Conservation (phyloP, 768 basidiomycete genomes). For the Pleurotus giganteus region DNA sequence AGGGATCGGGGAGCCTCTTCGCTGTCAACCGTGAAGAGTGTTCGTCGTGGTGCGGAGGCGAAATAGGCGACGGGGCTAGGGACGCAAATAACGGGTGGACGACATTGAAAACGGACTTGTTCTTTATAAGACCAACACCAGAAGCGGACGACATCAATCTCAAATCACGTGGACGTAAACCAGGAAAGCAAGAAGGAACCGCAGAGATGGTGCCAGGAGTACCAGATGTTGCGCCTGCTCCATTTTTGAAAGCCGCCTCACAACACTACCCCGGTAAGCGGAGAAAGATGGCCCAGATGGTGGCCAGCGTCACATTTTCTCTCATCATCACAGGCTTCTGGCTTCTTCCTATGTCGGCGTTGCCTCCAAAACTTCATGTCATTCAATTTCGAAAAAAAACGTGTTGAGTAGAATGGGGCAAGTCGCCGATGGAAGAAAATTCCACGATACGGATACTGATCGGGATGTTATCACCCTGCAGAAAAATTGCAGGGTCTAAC, state of each 20-base stretch:
- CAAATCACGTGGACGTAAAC: conserved; percentile 3
- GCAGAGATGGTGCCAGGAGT: not conserved
- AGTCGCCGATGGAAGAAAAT: no score
- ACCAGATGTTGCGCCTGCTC: no score
- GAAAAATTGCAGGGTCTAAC: no score
- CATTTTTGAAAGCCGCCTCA: not conserved
- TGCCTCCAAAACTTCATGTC: not conserved
- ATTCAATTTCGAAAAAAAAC: not conserved
- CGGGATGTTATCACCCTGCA: no score
- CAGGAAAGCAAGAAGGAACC: conserved; percentile 5
- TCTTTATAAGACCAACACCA: not conserved
- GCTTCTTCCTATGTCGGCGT: not conserved
- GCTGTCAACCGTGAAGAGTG: not conserved
- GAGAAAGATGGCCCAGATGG: not conserved
- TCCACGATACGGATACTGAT: no score
- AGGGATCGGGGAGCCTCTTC: not conserved
- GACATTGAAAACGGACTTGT: not conserved
- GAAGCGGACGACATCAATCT: not conserved
- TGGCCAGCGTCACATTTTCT: not conserved
- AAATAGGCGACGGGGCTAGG: not conserved
- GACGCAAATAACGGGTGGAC: not conserved
- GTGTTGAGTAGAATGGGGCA: not conserved
- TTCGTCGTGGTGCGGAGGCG: not conserved
- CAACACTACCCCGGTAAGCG: not conserved
- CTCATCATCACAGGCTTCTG: not conserved